Evolutionary conservation across 179 eudicot genomes (phyloP), one percentile per base, ranked within the genome.

Genomic region (Gypsophila paniculata): DNA sequence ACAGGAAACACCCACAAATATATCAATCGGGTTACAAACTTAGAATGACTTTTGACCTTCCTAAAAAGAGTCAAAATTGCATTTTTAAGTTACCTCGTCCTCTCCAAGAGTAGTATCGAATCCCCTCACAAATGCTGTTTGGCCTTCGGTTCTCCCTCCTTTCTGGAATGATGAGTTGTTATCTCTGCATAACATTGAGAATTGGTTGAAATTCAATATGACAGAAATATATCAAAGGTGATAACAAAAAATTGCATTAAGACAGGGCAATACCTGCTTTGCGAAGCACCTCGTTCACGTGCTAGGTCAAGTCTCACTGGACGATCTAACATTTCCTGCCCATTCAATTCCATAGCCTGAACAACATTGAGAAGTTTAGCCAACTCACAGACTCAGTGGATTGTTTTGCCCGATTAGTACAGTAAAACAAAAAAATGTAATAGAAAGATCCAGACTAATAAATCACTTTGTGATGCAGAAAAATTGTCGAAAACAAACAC

Each of bases 301-400:
- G 95, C 99, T 0, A 85, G 14, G 76, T 91, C 95, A 68, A 94
- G 94, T 51, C 65, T 87, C 34, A 94, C 77, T 0, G 60, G 23
- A 61, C 99, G 99, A 17, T 77, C 82, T 17, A 75, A 29, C 51
- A 94, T 60, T 2, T 80, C 75, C 23, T 80, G 14, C 0, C 86
- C 96, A 75, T 87, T 74, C 78, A 94, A 55, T 73, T 82, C 75
- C 1, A 91, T 67, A 14, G 96, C 98, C 98, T 93, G 79, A 23
- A 64, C 38, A 29, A 13, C 5, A 63, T 14, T 18, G 2, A 58
- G 53, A 8, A 14, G 39, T 11, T 65, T 34, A 46, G 52, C 17
- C 15, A 46, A 36, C n/a, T n/a, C n/a, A n/a, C n/a, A 44, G 49
- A 3, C 49, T 3, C 32, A 55, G 60, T 57, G 25, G 26, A 57